Evolutionary conservation across 768 basidiomycete species (phyloP).

Genomic region (Chalciporus piperatus): DNA sequence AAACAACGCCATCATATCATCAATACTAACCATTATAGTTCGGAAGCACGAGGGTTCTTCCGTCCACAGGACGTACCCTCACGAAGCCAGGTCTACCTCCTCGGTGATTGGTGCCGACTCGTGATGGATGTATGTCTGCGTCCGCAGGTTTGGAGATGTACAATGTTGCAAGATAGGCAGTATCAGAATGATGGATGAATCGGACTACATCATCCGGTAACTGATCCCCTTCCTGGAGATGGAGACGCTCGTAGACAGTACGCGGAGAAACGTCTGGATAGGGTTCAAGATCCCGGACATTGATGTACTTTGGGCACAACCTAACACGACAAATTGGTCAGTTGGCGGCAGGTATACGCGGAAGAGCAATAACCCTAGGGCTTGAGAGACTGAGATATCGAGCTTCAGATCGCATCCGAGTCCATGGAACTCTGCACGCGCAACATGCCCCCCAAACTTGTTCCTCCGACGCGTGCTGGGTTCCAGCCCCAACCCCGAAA

Average conservation of each 20-base stretch:
- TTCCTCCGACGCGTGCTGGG: slow-evolving; percentile 56
- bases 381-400: slow-evolving; percentile 49
- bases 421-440: slow-evolving; percentile 30
- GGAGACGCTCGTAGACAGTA: slow-evolving; percentile 31
- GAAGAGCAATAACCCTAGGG: slow-evolving; percentile 47
- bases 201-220: slow-evolving; percentile 49
- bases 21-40: slow-evolving; percentile 51
- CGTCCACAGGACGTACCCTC: slow-evolving; percentile 53
- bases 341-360: not conserved
- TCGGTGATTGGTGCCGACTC: slow-evolving; percentile 62
- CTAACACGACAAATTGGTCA: slow-evolving; percentile 26
- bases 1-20: not conserved
- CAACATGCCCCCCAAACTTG: slow-evolving; percentile 55
- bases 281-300: slow-evolving; percentile 45
- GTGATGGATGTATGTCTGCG: slow-evolving; percentile 45
- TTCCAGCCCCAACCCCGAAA: slow-evolving; percentile 61
- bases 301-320: slow-evolving; percentile 68
- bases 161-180: slow-evolving; percentile 53
- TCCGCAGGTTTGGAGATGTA: slow-evolving; percentile 43
- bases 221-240: slow-evolving; percentile 35
- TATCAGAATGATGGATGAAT: slow-evolving; percentile 50
- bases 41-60: slow-evolving; percentile 53
- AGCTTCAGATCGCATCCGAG: slow-evolving; percentile 35
- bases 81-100: slow-evolving; percentile 63
- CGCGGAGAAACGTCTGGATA: slow-evolving; percentile 35